A percentile compares a stretch with the other conserved stretches of the same genome.
phyloP scores from a whole-genome alignment of 257 asterid genomes.

The Hygrophila difformis region DNA sequence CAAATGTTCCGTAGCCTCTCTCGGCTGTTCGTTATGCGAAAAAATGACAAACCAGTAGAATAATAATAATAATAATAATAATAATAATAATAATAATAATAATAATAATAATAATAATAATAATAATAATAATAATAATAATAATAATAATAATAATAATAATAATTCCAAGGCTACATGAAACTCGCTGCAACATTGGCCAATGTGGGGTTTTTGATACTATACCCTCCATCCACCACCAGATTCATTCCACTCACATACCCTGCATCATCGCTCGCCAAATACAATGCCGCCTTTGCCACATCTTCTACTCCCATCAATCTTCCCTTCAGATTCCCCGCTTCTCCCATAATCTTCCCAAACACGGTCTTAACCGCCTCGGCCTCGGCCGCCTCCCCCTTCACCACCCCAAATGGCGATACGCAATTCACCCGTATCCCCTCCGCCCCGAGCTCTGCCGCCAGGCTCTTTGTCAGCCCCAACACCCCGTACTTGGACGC shows the following conservation, averaged over 20 bases:
- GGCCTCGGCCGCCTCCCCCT: not conserved
- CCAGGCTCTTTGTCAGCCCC: constrained; percentile 31
- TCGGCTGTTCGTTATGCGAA: no score
- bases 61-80: no score
- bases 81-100: no score
- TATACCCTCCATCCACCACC: constrained; percentile 29
- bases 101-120: no score
- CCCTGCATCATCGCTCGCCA: constrained; percentile 28
- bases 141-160: no score
- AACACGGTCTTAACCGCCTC: constrained; percentile 3
- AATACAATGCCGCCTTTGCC: constrained; percentile 23
- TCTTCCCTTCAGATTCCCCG: constrained; percentile 15
- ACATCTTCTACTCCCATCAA: constrained; percentile 10
- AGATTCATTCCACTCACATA: constrained; percentile 31
- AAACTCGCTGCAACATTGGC: no score
- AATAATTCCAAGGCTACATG: no score
- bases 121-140: no score
- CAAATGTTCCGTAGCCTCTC: no score
- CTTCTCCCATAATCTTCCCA: constrained; percentile 1
- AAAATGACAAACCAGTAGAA: no score
- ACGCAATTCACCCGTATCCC: constrained; percentile 49
- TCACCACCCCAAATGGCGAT: constrained; percentile 35
- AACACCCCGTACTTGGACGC: constrained; percentile 32
- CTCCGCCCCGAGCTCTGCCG: constrained; percentile 33
- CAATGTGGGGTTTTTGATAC: not conserved